phyloP scores from a whole-genome alignment of 371 early-diverging fungal genomes.

The Mortierella sp. region DNA sequence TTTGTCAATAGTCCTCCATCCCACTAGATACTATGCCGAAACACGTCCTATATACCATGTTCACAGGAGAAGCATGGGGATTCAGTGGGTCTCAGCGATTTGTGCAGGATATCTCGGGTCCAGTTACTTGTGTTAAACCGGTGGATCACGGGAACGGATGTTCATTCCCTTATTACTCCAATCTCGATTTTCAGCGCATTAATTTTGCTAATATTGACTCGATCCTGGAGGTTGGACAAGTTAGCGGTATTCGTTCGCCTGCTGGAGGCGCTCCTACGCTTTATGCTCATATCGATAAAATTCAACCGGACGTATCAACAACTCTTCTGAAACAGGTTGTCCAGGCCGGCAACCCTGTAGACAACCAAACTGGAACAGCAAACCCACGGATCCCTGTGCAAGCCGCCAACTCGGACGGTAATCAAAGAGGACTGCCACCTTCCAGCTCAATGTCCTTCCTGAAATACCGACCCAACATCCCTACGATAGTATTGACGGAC shows the following conservation, averaged over 20 bases:
- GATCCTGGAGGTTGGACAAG: slow-evolving; percentile 66
- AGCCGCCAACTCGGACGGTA: slow-evolving; percentile 62
- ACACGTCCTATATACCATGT: slow-evolving; percentile 80
- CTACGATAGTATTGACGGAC: slow-evolving; percentile 76
- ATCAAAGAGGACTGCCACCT: slow-evolving; percentile 76
- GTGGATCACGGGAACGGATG: slow-evolving; percentile 64
- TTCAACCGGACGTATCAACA: slow-evolving; percentile 49
- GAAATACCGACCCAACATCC: slow-evolving; percentile 66
- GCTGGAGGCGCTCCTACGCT: slow-evolving; percentile 7
- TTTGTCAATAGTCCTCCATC: slow-evolving; percentile 59
- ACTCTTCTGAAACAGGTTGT: slow-evolving; percentile 62
- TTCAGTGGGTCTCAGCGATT: slow-evolving; percentile 87
- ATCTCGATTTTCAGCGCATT: slow-evolving; percentile 72
- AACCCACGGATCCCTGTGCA: slow-evolving; percentile 34
- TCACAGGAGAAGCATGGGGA: slow-evolving; percentile 82
- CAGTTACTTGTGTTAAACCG: slow-evolving; percentile 70
- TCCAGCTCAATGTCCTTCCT: slow-evolving; percentile 83
- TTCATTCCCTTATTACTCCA: slow-evolving; percentile 71
- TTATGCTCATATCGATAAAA: slow-evolving; percentile 38
- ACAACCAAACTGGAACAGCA: slow-evolving; percentile 28
- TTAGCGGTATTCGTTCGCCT: slow-evolving; percentile 43
- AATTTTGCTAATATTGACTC: slow-evolving; percentile 74
- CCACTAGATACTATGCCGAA: slow-evolving; percentile 63
- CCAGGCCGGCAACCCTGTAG: slow-evolving; percentile 22
- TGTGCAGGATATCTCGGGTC: slow-evolving; percentile 75